A percentile compares a stretch with the other conserved stretches of the same genome.
These are phyloP conservation scores for Choanephora cucurbitarum DNA, from an alignment of 371 early-diverging fungal species.

Conservation along the genomic window DNA sequence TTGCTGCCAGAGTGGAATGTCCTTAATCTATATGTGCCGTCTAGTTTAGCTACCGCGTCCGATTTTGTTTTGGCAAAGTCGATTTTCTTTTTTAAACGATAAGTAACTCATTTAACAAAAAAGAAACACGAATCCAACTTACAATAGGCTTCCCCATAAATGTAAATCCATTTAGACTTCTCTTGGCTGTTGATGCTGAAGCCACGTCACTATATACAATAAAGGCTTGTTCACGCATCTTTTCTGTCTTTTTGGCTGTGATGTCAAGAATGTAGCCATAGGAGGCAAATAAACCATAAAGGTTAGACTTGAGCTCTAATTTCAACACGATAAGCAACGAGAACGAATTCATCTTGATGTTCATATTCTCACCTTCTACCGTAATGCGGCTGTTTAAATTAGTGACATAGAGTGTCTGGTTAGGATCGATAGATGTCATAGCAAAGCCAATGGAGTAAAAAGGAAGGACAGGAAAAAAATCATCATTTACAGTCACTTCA, in stretches of 20 bases:
- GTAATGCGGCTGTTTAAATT: constrained; percentile 65
- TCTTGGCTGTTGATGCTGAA: constrained; percentile 73
- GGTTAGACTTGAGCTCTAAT: constrained; percentile 64
- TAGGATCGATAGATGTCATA: constrained; percentile 53
- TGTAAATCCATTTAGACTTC: constrained; percentile 75
- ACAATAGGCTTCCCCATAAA: constrained; percentile 81
- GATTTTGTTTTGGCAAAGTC: constrained; percentile 78
- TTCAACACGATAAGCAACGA: not conserved
- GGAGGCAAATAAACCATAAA: constrained; percentile 78
- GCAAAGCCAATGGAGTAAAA: not conserved
- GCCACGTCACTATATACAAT: constrained; percentile 81
- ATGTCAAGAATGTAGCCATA: constrained; percentile 91
- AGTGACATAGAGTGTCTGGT: constrained; percentile 69
- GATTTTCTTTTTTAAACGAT: too few species aligned
- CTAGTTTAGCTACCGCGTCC: constrained; percentile 71
- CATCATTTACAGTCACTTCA: too few species aligned
- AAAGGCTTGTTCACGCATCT: constrained; percentile 97
- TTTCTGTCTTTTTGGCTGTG: constrained; percentile 68
- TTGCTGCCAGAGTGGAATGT: constrained; percentile 24
- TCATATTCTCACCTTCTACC: constrained; percentile 57
- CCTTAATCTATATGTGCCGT: constrained; percentile 60
- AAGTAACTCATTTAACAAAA: constrained; percentile 5
- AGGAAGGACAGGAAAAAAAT: not conserved
- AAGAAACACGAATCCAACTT: constrained; percentile 24
- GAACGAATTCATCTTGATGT: too few species aligned